Evolutionary conservation across 257 asterid genomes (phyloP).

Genomic region (Solanum appendiculatum): DNA sequence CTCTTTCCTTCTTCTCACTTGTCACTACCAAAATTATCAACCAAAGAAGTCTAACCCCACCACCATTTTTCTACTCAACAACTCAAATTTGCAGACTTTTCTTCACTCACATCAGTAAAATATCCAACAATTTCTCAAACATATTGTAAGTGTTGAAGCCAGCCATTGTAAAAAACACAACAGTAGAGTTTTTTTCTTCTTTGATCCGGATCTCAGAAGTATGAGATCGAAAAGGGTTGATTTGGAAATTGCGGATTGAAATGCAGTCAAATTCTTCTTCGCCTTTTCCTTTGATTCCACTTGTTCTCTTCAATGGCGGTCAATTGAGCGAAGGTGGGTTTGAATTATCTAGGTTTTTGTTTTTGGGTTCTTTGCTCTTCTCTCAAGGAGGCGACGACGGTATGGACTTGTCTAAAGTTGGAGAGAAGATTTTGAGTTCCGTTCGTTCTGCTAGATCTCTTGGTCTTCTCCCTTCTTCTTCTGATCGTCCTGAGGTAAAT

Average conservation of each 20-base stretch:
- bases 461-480: constrained; percentile 64
- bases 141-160: not conserved
- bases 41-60: not conserved
- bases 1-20: not conserved
- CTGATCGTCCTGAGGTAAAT: constrained; percentile 85
- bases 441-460: constrained; percentile 98
- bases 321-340: constrained; percentile 68
- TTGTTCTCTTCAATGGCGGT: constrained; percentile 62
- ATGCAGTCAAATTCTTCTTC: constrained; percentile 84
- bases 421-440: constrained; percentile 94
- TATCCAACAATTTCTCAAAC: not conserved
- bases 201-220: not conserved
- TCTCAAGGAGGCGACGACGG: constrained; percentile 70
- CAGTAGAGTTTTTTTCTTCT: not conserved
- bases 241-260: constrained; percentile 35
- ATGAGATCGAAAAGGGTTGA: not conserved
- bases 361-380: constrained; percentile 90
- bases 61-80: not conserved
- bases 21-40: not conserved
- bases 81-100: not conserved
- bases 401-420: constrained; percentile 97
- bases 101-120: not conserved
- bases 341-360: constrained; percentile 78
- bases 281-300: constrained; percentile 75
- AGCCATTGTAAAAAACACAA: not conserved